These are phyloP conservation scores for Bacidia gigantensis DNA, from an alignment of 495 filamentous ascomycete genomes.

Conservation along the genomic window DNA sequence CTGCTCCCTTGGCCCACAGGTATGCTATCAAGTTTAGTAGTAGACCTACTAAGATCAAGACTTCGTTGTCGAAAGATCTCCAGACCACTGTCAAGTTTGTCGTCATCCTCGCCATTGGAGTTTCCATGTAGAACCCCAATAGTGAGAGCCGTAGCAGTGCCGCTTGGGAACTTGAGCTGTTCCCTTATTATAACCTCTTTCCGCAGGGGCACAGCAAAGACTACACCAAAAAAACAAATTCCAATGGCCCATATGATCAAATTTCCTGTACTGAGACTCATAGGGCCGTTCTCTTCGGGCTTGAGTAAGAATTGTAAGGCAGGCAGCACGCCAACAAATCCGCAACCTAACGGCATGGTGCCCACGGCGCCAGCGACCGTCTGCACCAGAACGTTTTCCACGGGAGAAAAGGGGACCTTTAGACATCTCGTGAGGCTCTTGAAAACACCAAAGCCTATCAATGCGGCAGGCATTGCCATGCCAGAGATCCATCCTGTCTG, in stretches of 20 bases:
- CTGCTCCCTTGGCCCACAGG: conserved; percentile 8
- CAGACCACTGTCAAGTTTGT: conserved; percentile 19
- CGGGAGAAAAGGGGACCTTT: conserved; percentile 69
- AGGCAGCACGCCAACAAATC: conserved; percentile 87
- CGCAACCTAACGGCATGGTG: conserved; percentile 92
- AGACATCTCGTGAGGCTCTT: conserved; percentile 58
- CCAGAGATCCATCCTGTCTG: conserved; percentile 87
- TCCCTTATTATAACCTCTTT: conserved; percentile 86
- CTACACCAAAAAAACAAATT: conserved; percentile 87
- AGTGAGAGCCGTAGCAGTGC: conserved; percentile 88
- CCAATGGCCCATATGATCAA: conserved; percentile 81
- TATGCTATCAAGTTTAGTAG: conserved; percentile 6
- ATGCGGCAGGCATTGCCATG: conserved; percentile 83
- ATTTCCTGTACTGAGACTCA: conserved; percentile 57
- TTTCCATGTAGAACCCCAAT: conserved; percentile 75
- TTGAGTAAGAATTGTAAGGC: conserved; percentile 77
- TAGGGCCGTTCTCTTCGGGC: conserved; percentile 53
- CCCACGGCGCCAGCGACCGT: conserved; percentile 91
- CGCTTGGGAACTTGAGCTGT: conserved; percentile 83
- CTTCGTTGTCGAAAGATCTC: conserved; percentile 17
- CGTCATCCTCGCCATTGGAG: conserved; percentile 18
- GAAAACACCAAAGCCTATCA: conserved; percentile 97
- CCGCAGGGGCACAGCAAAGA: conserved; percentile 80
- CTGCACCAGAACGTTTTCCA: conserved; percentile 96
- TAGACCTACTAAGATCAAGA: conserved; percentile 15